Base-by-base conservation (phyloP, 169 alveolate species). In the Eimeria necatrix region DNA sequence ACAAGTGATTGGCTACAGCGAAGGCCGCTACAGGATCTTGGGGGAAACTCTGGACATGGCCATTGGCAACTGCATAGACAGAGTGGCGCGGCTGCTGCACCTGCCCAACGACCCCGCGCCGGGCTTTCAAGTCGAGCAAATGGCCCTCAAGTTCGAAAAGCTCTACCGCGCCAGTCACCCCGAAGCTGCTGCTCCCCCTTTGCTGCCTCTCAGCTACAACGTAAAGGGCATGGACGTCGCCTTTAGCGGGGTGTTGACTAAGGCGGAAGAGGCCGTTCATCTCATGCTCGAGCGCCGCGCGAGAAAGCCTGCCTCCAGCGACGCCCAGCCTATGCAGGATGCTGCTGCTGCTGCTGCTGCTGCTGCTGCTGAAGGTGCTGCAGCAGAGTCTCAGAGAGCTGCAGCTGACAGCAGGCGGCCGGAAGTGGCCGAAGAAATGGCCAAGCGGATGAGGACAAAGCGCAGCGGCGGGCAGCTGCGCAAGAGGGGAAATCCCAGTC, bases 31-130 rank as follows among this genome's bases (percentile, higher is more conserved):
- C 96, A 98, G 99, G 94, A 98, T 99, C 8, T 97, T 99, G 83
- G 99, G 99, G 20, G 99, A 99, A 96, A 99, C 99, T 12, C 94
- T 99, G 48, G 99, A 99, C 96, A 98, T 99, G 52, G 99, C 99
- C 8, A 99, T 99, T 4, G 99, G 99, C 2, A 99, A 99, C 97
- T 99, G 99, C 87, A 96, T 99, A 20, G 99, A 99, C 95, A 97
- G 99, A 56, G 97, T 99, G 91, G 99, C 99, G 20, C 97, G 99
- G 92, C 96, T 99, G 71, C 97, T 99, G 74, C 97, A 98, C 85
- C 97, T 99, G 7, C 98, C 99, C 0, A 99, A 99, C 96, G 99
- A 98, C 81, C 99, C 99, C 48, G 99, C 99, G 5, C 99, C 99
- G 0, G 99, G 99, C 20, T 98, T 98, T 93, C 99, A 99, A 93